phyloP scores from a whole-genome alignment of 1,284 basidiomycete genomes.

The Fomitopsis betulina region DNA sequence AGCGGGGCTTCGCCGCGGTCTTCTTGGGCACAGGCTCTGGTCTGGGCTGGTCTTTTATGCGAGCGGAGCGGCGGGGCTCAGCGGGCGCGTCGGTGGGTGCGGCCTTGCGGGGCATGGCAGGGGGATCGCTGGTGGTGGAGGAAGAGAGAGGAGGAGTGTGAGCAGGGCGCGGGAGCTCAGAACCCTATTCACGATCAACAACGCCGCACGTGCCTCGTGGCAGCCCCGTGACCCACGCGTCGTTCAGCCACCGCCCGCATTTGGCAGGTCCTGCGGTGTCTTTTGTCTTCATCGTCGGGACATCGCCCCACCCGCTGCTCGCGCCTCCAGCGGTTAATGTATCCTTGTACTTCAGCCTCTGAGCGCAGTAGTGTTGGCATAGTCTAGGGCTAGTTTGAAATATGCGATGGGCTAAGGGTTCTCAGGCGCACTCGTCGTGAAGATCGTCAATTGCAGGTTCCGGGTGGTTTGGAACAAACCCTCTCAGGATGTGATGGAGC shows the following conservation, averaged over 20 bases:
- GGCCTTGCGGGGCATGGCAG: constrained; percentile 66
- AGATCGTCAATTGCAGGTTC: too few relatives aligned
- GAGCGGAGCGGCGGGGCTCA: constrained; percentile 67
- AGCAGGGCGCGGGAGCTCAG: constrained; percentile 14
- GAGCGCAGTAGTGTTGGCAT: too few relatives aligned
- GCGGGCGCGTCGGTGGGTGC: constrained; percentile 31
- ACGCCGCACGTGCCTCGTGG: constrained; percentile 22
- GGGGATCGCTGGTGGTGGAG: constrained; percentile 13
- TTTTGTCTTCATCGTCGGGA: neutral
- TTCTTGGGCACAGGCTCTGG: constrained; percentile 49
- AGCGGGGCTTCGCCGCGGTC: constrained; percentile 53
- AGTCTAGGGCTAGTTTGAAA: too few relatives aligned
- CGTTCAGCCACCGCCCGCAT: constrained; percentile 15
- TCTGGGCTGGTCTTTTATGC: constrained; percentile 70
- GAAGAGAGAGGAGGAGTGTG: constrained; percentile 16
- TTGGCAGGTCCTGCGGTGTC: neutral
- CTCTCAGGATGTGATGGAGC: too few relatives aligned
- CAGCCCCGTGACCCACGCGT: constrained; percentile 21
- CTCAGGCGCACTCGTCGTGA: too few relatives aligned
- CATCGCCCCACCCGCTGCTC: neutral
- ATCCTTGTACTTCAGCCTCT: too few relatives aligned
- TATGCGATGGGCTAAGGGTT: too few relatives aligned
- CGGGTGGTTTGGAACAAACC: too few relatives aligned
- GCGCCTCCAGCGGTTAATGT: neutral
- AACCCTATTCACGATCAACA: constrained; percentile 30